Base-by-base conservation (phyloP, 306 rosid species). In the Quercus alba region DNA sequence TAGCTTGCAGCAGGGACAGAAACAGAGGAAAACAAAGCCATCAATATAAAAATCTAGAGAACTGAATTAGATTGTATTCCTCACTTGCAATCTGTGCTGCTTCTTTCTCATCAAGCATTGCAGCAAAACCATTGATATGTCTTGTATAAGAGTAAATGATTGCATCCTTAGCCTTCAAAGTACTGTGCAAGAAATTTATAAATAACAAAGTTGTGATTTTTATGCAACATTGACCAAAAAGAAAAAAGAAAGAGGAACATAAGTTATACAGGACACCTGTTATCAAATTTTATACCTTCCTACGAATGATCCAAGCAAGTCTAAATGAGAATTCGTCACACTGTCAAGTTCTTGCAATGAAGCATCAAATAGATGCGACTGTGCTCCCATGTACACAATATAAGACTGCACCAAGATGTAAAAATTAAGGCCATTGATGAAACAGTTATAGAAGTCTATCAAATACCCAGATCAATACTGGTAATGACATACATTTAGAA, bases 61-160 rank as follows among this genome's bases (percentile, higher is more conserved):
- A 38, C 11, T 38, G 44, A 38, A 61, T 8, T 6, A 3, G 4
- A 23, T 21, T 66, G 35, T 21, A 72, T 76, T 61, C 17, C 84
- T 79, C 81, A 88, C 91, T 74, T 73, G 88, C 84, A 74, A 90
- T 41, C 46, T 79, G 55, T 61, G 54, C 59, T 41, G 90, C 88
- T 73, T 83, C 82, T 72, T 83, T 75, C 30, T 83, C 87, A 55
- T 88, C 89, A 35, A 90, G 87, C 15, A 86, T 28, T 70, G 88
- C 89, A 66, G 90, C 83, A 81, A 90, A 88, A 19, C 85, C 93
- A 87, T 90, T n/a, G n/a, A n/a, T n/a, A n/a, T n/a, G n/a, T n/a
- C n/a, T n/a, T n/a, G n/a, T n/a, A n/a, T n/a, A n/a, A 11, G 91
- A 88, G 81, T 86, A 81, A 76, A 84, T 76, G 13, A 90, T 88